Base-by-base conservation (phyloP, 441 rosid species). In the Geranium incanum region DNA sequence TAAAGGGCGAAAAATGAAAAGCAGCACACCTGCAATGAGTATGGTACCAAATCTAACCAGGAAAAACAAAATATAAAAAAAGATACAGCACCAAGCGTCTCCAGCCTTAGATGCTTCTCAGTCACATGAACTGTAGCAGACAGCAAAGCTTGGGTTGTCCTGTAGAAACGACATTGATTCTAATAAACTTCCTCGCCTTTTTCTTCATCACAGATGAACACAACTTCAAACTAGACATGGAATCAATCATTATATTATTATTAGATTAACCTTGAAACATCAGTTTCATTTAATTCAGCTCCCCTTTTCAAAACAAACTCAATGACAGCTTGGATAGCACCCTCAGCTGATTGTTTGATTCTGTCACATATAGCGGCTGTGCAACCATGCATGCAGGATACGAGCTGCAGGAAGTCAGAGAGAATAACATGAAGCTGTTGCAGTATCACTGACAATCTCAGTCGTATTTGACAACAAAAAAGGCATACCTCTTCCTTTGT, bases 51-150 rank as follows among this genome's bases (percentile, higher is more conserved):
- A 78, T 57, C 62, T 55, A 72, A 72, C 67, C 28, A 0, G 57
- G 65, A 48, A 65, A 28, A 18, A 13, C 33, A 3, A 59, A 62
- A 67, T 8, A 28, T 33, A 1, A 23, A 36, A 70, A 85, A 90
- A 73, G 97, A 95, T 95, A 93, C 99, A 77, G 98, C 94, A 77
- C 97, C 96, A 73, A 93, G 89, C 73, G 90, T 90, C 84, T 95
- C 99, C 77, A 89, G 76, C 72, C 98, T 93, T 81, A 95, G 74
- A 83, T 83, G 94, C 83, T 91, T 93, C 77, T 95, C 98, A 68
- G 93, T 85, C 79, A 90, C 93, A 85, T 91, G 97, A 81, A 78
- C 86, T 64, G 86, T 92, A 71, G 99, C 99, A 66, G 93, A 88
- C 59, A 95, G 92, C 81, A 95, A 84, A 71, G 98, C 89, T 69